Percentiles rank a stretch among this genome's conserved stretches.
Evolutionary conservation across 768 basidiomycete species (phyloP).

Genomic region (Amanita jacksonii): DNA sequence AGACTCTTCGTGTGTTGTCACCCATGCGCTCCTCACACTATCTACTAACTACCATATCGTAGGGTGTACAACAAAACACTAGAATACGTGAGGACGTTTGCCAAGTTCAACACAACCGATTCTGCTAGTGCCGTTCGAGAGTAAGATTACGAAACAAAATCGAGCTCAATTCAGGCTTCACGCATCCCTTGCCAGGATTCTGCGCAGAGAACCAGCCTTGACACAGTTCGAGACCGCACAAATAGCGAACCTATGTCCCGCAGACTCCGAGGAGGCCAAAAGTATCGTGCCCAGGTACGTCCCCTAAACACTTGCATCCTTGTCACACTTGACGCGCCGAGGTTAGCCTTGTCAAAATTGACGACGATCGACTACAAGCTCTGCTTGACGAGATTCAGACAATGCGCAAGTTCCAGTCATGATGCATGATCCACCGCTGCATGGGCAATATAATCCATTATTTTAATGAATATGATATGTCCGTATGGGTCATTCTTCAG

Average conservation of each 20-base stretch:
- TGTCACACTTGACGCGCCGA: not conserved
- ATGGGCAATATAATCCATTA: not conserved
- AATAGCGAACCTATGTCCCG: conserved; percentile 85
- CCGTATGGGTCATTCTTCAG: conserved; percentile 33
- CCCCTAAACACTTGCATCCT: not conserved
- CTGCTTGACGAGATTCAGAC: conserved; percentile 84
- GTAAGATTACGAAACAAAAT: conserved; percentile 32
- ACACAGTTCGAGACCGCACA: conserved; percentile 92
- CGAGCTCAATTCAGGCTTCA: not conserved
- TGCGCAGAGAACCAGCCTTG: conserved; percentile 68
- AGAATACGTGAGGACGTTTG: conserved; percentile 86
- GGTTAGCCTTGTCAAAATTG: conserved; percentile 71
- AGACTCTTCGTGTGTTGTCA: conserved; percentile 61
- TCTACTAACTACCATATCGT: not conserved
- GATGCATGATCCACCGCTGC: conserved; percentile 15
- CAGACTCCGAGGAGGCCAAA: conserved; percentile 83
- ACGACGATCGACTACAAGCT: conserved; percentile 77
- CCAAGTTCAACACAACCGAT: conserved; percentile 82
- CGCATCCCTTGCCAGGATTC: conserved; percentile 38
- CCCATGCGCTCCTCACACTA: not conserved
- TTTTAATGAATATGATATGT: not conserved
- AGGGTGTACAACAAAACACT: conserved; percentile 92
- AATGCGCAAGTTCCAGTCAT: conserved; percentile 84
- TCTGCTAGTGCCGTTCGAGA: conserved; percentile 81
- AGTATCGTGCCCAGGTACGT: conserved; percentile 79